Percentiles rank a stretch among this genome's conserved stretches.
These are phyloP conservation scores for Spergularia bocconei DNA, from an alignment of 148 eudicot species.

Conservation along the genomic window DNA sequence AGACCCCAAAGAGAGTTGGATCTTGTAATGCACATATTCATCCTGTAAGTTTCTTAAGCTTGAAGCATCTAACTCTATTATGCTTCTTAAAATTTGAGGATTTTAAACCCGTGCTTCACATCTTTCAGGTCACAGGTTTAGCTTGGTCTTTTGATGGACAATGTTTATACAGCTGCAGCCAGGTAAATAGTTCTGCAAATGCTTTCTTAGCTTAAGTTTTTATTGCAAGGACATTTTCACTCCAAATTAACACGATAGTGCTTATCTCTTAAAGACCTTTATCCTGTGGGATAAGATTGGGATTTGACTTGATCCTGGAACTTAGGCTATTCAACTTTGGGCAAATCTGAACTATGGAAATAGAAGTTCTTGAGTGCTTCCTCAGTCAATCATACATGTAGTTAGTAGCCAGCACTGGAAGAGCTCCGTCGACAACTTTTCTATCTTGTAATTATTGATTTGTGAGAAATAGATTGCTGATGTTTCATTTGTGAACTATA, in stretches of 20 bases:
- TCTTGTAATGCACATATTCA: conserved; percentile 60
- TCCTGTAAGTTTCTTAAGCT: conserved; percentile 50
- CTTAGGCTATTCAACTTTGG: background rate
- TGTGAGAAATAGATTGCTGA: background rate
- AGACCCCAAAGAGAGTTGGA: conserved; percentile 44
- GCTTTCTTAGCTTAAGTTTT: background rate
- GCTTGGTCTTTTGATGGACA: conserved; percentile 87
- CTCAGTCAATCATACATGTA: background rate
- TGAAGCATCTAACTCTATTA: conserved; percentile 11
- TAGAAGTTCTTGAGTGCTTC: background rate
- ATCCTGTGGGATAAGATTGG: no score
- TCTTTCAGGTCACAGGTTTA: conserved; percentile 72
- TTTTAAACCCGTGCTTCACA: conserved; percentile 7
- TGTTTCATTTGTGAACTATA: conserved; percentile 24
- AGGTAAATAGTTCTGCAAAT: conserved; percentile 43
- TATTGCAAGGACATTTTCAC: background rate
- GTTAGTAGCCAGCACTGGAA: background rate
- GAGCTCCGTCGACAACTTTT: conserved; percentile 8
- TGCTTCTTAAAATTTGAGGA: background rate
- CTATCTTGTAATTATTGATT: background rate
- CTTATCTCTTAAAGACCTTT: background rate
- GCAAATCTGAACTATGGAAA: background rate
- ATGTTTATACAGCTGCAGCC: conserved; percentile 87
- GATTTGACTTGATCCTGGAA: background rate
- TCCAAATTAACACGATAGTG: background rate